phyloP scores from a whole-genome alignment of 257 asterid genomes.

The Solanum medicagineum region DNA sequence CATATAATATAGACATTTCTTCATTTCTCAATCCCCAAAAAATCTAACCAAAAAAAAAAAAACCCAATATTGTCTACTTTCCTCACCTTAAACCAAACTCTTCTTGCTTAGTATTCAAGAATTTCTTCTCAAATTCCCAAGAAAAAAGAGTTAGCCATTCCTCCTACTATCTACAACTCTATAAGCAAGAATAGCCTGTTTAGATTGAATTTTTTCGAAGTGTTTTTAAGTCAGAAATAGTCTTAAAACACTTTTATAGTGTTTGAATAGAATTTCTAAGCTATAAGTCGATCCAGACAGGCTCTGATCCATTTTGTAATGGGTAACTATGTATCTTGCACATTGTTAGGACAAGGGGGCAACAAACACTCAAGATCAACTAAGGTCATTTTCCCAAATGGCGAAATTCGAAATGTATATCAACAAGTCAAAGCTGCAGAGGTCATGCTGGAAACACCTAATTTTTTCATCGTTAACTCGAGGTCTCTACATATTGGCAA shows the following conservation, averaged over 20 bases:
- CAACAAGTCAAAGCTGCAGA: constrained; percentile 44
- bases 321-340: constrained; percentile 3
- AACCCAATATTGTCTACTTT: neutral
- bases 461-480: neutral
- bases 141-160: neutral
- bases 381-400: constrained; percentile 45
- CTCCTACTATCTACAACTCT: neutral
- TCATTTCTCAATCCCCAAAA: neutral
- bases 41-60: neutral
- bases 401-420: constrained; percentile 28
- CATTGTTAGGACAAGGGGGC: neutral
- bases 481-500: neutral
- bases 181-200: neutral
- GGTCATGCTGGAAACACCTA: constrained; percentile 29
- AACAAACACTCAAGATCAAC: constrained; percentile 6
- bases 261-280: neutral
- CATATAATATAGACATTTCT: neutral
- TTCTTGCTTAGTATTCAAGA: neutral
- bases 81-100: neutral
- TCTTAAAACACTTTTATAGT: neutral
- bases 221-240: neutral
- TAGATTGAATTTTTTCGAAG: neutral
- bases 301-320: neutral
- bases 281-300: neutral
- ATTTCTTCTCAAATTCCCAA: neutral